Base-by-base conservation (phyloP, 2,329 filamentous ascomycete species). In the Penicillium sp. region DNA sequence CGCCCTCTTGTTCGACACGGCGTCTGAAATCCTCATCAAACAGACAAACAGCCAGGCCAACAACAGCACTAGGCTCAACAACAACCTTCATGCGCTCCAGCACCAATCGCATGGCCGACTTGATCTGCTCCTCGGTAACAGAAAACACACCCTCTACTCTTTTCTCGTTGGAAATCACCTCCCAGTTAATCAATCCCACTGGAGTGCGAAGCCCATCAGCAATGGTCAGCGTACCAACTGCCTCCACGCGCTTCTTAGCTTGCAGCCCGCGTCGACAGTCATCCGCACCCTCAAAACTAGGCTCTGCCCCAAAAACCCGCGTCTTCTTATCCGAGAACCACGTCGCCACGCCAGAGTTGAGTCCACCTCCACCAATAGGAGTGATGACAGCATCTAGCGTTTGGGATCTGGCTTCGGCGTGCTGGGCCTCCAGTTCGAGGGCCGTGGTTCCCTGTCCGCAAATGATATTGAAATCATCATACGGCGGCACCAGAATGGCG, bases 381-480 rank as follows among this genome's bases (percentile, higher is more conserved):
- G 91, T 84, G 24, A 97, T 87, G 45, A 97, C 85, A 10, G 86
- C 88, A 70, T 91, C 81, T 0, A 92, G 76, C 57, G 61, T 13
- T 24, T 47, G 54, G 16, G 43, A 65, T 29, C 57, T 60, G 40
- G 87, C 77, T 58, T 81, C 79, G 4, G 69, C 72, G 1, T 87
- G 89, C 69, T 97, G 92, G 56, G 83, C 78, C 69, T 92, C 87
- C 32, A 97, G 74, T 73, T 99, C 94, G 5, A 97, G 72, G 0
- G 86, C 92, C 58, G 90, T 80, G 0, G 93, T 97, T n/a, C 93
- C 94, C 77, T 97, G 92, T 0, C 94, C 93, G 0, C 96, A 83
- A 52, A 97, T 89, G 61, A 97, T 92, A 71, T 97, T 86, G 2
- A 90, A 89, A 74, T 97, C 90, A 72, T 97, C 91, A 71, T 97